A percentile compares a stretch with the other conserved stretches of the same genome.
Evolutionary conservation across 2,329 filamentous ascomycete genomes (phyloP).

Genomic region (Escovopsis weberi): DNA sequence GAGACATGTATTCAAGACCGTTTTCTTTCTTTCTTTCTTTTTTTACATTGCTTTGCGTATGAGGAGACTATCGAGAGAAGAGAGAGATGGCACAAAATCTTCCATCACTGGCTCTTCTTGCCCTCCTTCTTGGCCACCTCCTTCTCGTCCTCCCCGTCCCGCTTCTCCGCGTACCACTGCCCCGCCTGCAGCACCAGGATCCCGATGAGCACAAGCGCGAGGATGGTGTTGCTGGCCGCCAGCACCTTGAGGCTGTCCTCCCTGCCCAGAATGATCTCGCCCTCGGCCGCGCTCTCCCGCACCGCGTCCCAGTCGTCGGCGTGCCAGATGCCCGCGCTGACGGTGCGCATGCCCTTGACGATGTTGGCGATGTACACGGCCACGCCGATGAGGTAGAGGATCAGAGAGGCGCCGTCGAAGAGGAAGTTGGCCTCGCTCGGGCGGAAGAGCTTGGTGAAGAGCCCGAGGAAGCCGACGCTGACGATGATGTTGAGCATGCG

Average conservation of each 20-base stretch:
- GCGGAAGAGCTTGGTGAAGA: conserved; percentile 89
- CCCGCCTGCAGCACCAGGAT: conserved; percentile 88
- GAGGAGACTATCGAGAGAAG: not conserved
- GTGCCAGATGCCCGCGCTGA: conserved; percentile 54
- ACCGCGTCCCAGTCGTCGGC: conserved; percentile 25
- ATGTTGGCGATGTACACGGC: conserved; percentile 95
- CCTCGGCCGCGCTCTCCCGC: conserved; percentile 29
- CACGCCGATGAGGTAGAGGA: conserved; percentile 73
- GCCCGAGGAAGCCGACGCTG: conserved; percentile 71
- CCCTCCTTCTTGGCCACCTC: conserved; percentile 36
- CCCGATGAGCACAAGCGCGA: conserved; percentile 82
- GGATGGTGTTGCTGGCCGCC: conserved; percentile 87
- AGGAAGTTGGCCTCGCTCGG: conserved; percentile 90
- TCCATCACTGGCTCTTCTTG: conserved; percentile 23
- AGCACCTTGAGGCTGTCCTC: conserved; percentile 87
- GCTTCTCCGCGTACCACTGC: conserved; percentile 96
- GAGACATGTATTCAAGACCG: no score
- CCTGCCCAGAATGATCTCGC: conserved; percentile 57
- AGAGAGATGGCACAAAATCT: not conserved
- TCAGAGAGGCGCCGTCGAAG: conserved; percentile 73
- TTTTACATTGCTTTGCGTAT: not conserved
- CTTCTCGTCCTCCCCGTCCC: conserved; percentile 68
- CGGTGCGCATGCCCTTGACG: conserved; percentile 79
- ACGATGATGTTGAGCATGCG: conserved; percentile 92
- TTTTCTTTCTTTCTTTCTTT: no score